phyloP scores from a whole-genome alignment of 345 rosid species.

The Isatis tinctoria region DNA sequence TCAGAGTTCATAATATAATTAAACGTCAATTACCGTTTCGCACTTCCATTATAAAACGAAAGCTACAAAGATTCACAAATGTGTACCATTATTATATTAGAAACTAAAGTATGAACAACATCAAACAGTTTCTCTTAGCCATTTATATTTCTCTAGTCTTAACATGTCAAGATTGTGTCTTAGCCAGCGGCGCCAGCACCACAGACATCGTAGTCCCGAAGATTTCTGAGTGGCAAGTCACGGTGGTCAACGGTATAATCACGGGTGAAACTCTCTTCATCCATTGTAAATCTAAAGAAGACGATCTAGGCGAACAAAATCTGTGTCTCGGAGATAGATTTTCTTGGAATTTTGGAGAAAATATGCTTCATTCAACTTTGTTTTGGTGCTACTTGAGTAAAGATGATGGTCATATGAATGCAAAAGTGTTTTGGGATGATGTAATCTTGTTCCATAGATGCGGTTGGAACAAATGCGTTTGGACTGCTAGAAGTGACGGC shows the following conservation, averaged over 20 bases:
- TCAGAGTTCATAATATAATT: not conserved
- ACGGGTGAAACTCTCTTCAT: slow-evolving; percentile 1
- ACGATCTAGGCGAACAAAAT: slow-evolving; percentile 31
- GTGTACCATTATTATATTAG: not conserved
- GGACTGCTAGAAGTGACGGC: slow-evolving; percentile 35
- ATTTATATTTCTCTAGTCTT: not conserved
- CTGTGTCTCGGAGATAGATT: not conserved
- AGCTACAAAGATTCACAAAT: not conserved
- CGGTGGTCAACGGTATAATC: slow-evolving; percentile 19
- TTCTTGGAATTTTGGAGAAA: slow-evolving; percentile 27
- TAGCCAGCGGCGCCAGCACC: not conserved
- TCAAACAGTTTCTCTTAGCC: not conserved
- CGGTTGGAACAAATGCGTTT: slow-evolving; percentile 33
- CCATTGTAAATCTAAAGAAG: slow-evolving; percentile 38
- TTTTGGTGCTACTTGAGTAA: slow-evolving; percentile 38
- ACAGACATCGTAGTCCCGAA: slow-evolving; percentile 13
- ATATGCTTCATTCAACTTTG: slow-evolving; percentile 24
- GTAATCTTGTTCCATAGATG: slow-evolving; percentile 30
- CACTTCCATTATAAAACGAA: slow-evolving; percentile 10
- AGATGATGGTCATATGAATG: slow-evolving; percentile 11
- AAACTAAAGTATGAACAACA: slow-evolving; percentile 10
- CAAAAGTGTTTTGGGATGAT: slow-evolving; percentile 35
- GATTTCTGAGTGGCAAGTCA: slow-evolving; percentile 21
- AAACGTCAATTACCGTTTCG: slow-evolving; percentile 4
- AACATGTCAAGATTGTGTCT: not conserved